phyloP scores from a whole-genome alignment of 495 filamentous ascomycete genomes.

The Lophiostoma macrostomum region DNA sequence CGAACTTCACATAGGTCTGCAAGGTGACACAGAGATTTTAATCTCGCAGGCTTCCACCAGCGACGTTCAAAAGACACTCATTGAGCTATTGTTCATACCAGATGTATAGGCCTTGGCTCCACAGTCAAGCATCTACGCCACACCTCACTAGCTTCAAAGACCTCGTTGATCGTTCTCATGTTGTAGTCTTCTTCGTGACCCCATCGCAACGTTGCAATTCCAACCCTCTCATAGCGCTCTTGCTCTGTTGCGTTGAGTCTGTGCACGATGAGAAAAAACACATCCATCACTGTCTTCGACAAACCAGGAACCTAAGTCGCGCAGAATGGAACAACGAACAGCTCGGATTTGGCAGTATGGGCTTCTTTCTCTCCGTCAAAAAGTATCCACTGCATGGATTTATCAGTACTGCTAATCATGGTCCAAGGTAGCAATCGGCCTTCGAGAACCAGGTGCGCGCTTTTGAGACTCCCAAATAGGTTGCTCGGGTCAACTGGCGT shows the following conservation, averaged over 20 bases:
- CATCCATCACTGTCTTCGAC: background rate
- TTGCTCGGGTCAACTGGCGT: background rate
- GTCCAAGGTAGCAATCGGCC: background rate
- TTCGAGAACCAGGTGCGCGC: background rate
- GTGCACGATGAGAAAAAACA: background rate
- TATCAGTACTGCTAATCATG: background rate
- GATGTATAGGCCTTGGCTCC: too few species aligned
- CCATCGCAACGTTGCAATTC: too few species aligned
- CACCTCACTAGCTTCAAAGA: too few species aligned
- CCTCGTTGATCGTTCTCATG: too few species aligned
- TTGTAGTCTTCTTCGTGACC: too few species aligned
- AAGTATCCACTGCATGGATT: background rate
- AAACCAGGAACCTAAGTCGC: background rate
- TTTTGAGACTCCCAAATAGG: background rate
- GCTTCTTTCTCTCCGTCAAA: background rate
- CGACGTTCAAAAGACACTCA: too few species aligned
- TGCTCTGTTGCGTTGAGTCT: background rate
- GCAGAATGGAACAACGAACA: background rate
- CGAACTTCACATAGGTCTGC: too few species aligned
- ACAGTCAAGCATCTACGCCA: too few species aligned
- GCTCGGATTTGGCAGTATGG: background rate
- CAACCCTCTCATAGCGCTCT: too few species aligned
- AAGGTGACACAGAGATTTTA: too few species aligned
- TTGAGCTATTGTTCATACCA: too few species aligned
- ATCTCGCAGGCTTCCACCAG: too few species aligned